A percentile compares a stretch with the other conserved stretches of the same genome.
phyloP scores from a whole-genome alignment of 164 flowering plant species.

The Liquidambar formosana region DNA sequence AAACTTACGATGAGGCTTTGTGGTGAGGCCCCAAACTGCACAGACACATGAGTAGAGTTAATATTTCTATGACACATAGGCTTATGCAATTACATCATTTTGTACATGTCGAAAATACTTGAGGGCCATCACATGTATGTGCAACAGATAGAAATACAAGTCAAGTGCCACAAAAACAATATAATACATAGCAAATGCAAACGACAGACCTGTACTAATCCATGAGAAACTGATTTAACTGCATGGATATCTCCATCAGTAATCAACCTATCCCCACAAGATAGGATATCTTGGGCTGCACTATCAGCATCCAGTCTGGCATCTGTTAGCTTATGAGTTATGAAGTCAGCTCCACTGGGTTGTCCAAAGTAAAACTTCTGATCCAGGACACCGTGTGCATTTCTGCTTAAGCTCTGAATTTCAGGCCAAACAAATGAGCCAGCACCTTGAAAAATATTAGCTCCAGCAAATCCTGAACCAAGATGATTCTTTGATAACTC shows the following conservation, averaged over 20 bases:
- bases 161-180: neutral
- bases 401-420: conserved; percentile 18
- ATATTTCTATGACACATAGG: no score
- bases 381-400: conserved; percentile 5
- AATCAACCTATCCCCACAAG: conserved; percentile 21
- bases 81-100: no score
- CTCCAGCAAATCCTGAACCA: conserved; percentile 23
- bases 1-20: no score
- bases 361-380: conserved; percentile 24
- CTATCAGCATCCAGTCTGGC: conserved; percentile 21
- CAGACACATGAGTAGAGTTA: neutral
- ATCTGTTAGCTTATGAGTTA: conserved; percentile 24
- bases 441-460: conserved; percentile 16
- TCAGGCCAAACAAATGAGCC: conserved; percentile 28
- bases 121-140: no score
- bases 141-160: neutral
- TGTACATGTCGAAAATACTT: no score
- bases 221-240: conserved; percentile 15
- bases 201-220: conserved; percentile 27
- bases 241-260: conserved; percentile 16
- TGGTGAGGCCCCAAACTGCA: no score
- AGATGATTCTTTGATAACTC: conserved; percentile 12
- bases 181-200: neutral
- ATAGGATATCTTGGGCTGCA: conserved; percentile 7
- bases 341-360: conserved; percentile 23